Evolutionary conservation across 345 rosid genomes (phyloP).

Genomic region (Hypericum perforatum): DNA sequence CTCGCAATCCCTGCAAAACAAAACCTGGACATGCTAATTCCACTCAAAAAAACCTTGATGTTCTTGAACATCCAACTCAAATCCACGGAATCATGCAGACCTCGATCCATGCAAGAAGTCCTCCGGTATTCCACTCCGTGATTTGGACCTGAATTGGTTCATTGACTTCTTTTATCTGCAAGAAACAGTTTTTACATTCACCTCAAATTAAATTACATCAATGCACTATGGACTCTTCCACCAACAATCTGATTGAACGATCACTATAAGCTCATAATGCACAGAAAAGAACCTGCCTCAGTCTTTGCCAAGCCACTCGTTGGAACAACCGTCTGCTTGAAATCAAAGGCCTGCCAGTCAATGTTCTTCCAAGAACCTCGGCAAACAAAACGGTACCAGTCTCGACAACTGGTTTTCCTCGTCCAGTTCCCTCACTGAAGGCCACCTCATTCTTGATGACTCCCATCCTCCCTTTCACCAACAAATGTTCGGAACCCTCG

Average conservation of each 20-base stretch:
- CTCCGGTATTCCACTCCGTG: conserved; percentile 88
- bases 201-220: background rate
- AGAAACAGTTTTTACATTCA: conserved; percentile 2
- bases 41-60: conserved; percentile 1
- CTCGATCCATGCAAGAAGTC: conserved; percentile 82
- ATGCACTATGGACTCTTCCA: background rate
- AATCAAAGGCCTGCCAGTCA: conserved; percentile 84
- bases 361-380: conserved; percentile 83
- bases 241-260: background rate
- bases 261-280: conserved; percentile 3
- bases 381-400: conserved; percentile 76
- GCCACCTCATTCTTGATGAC: conserved; percentile 60
- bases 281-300: conserved; percentile 90
- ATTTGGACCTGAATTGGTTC: conserved; percentile 76
- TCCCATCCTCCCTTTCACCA: conserved; percentile 75
- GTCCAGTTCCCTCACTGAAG: conserved; percentile 25
- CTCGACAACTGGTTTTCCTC: conserved; percentile 74
- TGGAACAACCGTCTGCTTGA: conserved; percentile 63
- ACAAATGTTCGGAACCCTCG: conserved; percentile 39
- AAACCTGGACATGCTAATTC: background rate
- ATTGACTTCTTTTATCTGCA: conserved; percentile 70
- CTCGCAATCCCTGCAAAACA: conserved; percentile 67
- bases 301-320: conserved; percentile 81
- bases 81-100: conserved; percentile 19
- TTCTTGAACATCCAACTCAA: conserved; percentile 2